These are phyloP conservation scores for Citrullus colocynthis DNA, from an alignment of 306 rosid genomes.

Conservation along the genomic window DNA sequence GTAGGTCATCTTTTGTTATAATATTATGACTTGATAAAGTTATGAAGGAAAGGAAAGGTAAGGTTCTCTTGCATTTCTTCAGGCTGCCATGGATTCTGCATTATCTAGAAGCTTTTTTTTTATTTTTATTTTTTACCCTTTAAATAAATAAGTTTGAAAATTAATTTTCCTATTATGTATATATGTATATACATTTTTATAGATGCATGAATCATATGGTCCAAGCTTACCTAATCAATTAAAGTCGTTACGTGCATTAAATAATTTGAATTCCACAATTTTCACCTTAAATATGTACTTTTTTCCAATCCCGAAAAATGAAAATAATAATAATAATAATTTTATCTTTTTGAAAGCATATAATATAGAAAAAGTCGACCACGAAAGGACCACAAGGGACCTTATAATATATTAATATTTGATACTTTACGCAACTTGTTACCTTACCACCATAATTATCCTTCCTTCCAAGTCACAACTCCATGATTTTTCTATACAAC, in stretches of 20 bases:
- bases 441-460: background rate
- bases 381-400: background rate
- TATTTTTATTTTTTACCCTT: background rate
- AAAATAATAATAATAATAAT: background rate
- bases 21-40: background rate
- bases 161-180: background rate
- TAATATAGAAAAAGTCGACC: background rate
- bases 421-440: conserved; percentile 3
- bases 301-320: background rate
- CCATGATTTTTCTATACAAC: too few species aligned
- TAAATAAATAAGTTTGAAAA: background rate
- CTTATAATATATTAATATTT: background rate
- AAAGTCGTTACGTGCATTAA: background rate
- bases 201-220: background rate
- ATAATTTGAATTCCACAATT: background rate
- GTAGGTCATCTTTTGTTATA: background rate
- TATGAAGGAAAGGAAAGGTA: background rate
- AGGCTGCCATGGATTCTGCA: background rate
- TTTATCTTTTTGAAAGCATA: background rate
- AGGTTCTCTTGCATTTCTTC: background rate
- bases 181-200: background rate
- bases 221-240: background rate
- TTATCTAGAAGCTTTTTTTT: background rate
- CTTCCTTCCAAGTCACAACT: background rate
- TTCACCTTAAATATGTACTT: background rate